phyloP scores from a whole-genome alignment of 202 grass and related monocot species.

The Thinopyrum obtusiflorum region DNA sequence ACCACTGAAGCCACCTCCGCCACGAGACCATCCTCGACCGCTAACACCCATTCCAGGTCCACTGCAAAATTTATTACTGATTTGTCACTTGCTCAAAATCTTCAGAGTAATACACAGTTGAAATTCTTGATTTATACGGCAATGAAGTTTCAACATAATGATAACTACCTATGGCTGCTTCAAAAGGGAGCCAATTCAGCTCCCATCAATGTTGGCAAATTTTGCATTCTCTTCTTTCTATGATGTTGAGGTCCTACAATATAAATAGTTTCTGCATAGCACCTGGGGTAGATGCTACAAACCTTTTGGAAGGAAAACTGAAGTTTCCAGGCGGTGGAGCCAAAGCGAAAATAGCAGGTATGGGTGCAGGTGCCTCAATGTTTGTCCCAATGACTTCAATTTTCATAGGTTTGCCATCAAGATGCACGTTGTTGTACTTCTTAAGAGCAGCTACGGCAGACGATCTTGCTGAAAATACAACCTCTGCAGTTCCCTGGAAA shows the following conservation, averaged over 20 bases:
- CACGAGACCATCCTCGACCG: slow-evolving; percentile 15
- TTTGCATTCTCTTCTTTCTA: not conserved
- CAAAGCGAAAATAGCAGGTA: slow-evolving; percentile 30
- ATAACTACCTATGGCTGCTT: not conserved
- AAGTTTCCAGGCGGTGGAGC: slow-evolving; percentile 35
- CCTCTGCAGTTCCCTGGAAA: slow-evolving; percentile 74
- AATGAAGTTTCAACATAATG: not conserved
- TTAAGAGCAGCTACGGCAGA: slow-evolving; percentile 68
- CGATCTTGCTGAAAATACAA: slow-evolving; percentile 60
- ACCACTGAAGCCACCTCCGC: slow-evolving; percentile 20
- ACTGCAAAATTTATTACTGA: slow-evolving; percentile 26
- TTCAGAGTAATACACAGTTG: not conserved
- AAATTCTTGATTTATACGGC: not conserved
- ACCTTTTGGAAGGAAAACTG: slow-evolving; percentile 52
- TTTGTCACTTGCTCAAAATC: not conserved
- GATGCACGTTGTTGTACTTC: slow-evolving; percentile 82
- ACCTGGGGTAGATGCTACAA: not conserved
- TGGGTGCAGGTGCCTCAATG: slow-evolving; percentile 42
- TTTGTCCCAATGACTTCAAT: slow-evolving; percentile 76
- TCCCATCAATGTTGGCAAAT: not conserved
- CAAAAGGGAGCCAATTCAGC: not conserved
- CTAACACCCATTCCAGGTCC: slow-evolving; percentile 29
- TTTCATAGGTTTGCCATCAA: slow-evolving; percentile 86
- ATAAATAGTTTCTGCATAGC: not conserved
- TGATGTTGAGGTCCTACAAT: not conserved